Evolutionary conservation across 345 rosid species (phyloP).

Genomic region (Rhizophora mangle): DNA sequence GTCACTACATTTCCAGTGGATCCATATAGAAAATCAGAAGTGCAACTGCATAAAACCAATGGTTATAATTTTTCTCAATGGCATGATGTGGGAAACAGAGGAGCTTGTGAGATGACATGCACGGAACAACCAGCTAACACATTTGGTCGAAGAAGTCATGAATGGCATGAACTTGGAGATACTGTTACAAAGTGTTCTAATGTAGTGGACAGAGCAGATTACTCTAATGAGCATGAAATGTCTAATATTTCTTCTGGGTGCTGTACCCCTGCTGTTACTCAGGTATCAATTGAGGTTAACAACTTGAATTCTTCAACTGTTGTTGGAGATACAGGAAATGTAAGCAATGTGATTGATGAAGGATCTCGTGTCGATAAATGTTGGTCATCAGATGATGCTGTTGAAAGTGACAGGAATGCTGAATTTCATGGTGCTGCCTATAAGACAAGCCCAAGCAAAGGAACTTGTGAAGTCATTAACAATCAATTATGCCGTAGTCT

Average conservation of each 20-base stretch:
- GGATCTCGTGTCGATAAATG: constrained; percentile 47
- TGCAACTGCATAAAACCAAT: constrained; percentile 14
- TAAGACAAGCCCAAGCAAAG: constrained; percentile 19
- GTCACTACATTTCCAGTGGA: constrained; percentile 20
- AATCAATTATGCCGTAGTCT: constrained; percentile 36
- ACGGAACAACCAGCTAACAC: constrained; percentile 16
- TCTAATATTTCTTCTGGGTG: constrained; percentile 49
- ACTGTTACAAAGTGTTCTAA: constrained; percentile 15
- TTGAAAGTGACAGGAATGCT: constrained; percentile 46
- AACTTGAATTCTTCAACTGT: constrained; percentile 30
- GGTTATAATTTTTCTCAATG: constrained; percentile 32
- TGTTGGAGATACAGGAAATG: constrained; percentile 24
- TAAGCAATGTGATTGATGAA: constrained; percentile 40
- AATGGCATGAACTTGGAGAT: constrained; percentile 22
- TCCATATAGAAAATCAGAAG: constrained; percentile 14
- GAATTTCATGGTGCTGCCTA: constrained; percentile 23
- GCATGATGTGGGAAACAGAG: constrained; percentile 45
- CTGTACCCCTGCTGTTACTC: constrained; percentile 40
- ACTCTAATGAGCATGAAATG: constrained; percentile 31
- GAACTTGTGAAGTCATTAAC: constrained; percentile 15
- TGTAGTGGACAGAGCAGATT: constrained; percentile 19
- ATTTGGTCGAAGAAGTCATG: constrained; percentile 20
- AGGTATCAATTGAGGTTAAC: constrained; percentile 36
- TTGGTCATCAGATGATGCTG: constrained; percentile 47
- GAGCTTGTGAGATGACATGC: constrained; percentile 15